These are phyloP conservation scores for Fomitopsis serialis DNA, from an alignment of 768 basidiomycete species.

Conservation along the genomic window DNA sequence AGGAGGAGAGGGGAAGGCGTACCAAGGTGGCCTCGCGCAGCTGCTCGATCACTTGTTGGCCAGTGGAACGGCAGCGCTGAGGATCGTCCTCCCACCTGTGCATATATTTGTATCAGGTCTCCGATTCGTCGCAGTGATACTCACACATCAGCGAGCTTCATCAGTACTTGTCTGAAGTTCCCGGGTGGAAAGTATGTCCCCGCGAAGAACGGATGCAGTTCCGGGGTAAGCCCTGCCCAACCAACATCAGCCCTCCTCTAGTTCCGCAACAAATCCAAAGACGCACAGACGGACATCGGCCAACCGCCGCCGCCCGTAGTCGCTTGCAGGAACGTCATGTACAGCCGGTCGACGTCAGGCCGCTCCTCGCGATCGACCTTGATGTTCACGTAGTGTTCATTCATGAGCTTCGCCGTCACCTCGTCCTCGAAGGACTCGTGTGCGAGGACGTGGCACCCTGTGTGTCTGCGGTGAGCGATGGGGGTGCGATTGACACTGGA, in stretches of 20 bases:
- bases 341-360: conserved; percentile 39
- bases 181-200: conserved; percentile 22
- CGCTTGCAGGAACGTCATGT: conserved; percentile 36
- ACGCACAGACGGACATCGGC: conserved; percentile 29
- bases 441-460: conserved; percentile 24
- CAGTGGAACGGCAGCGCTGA: conserved; percentile 10
- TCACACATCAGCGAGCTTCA: conserved; percentile 19
- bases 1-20: not conserved
- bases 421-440: conserved; percentile 35
- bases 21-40: conserved; percentile 10
- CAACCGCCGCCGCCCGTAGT: conserved; percentile 26
- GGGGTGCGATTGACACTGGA: not conserved
- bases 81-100: conserved; percentile 17
- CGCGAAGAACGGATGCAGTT: conserved; percentile 22
- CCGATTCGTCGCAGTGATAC: not conserved
- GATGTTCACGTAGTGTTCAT: conserved; percentile 32
- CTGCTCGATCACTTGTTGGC: conserved; percentile 18
- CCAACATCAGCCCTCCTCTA: not conserved
- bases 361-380: conserved; percentile 38
- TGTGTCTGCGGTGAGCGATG: not conserved
- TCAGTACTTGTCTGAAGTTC: conserved; percentile 15
- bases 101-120: not conserved
- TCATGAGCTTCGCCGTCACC: conserved; percentile 33
- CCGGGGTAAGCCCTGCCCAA: conserved; percentile 20
- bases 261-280: not conserved